These are phyloP conservation scores for Entomortierella lignicola DNA, from an alignment of 192 early-diverging fungal genomes.

Conservation along the genomic window DNA sequence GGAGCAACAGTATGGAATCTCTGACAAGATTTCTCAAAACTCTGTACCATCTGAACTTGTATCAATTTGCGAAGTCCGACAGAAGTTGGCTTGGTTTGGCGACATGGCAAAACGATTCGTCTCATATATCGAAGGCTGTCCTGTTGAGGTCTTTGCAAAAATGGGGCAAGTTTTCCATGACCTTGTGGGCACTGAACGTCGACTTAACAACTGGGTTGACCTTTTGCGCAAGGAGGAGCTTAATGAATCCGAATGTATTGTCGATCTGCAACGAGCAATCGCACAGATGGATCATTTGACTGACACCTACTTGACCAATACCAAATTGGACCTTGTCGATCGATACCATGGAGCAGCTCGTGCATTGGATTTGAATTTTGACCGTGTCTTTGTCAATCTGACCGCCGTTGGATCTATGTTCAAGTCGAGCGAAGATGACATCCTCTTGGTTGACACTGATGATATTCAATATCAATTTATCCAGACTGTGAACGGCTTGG, in stretches of 20 bases:
- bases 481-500: conserved; percentile 33
- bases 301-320: conserved; percentile 67
- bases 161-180: conserved; percentile 84
- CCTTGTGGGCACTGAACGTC: conserved; percentile 80
- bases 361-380: conserved; percentile 72
- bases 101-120: conserved; percentile 77
- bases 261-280: conserved; percentile 76
- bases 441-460: conserved; percentile 56
- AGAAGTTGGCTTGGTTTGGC: conserved; percentile 74
- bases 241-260: conserved; percentile 71
- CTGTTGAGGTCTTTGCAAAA: conserved; percentile 75
- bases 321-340: conserved; percentile 62
- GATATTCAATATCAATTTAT: conserved; percentile 62
- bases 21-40: conserved; percentile 68
- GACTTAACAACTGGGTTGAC: conserved; percentile 80
- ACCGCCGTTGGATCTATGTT: conserved; percentile 21
- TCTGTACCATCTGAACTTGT: conserved; percentile 65
- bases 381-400: conserved; percentile 71
- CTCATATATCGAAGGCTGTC: conserved; percentile 72
- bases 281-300: conserved; percentile 74
- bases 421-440: conserved; percentile 53
- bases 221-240: conserved; percentile 83
- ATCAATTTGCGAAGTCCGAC: conserved; percentile 68
- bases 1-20: conserved; percentile 66
- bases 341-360: conserved; percentile 63